Evolutionary conservation across 495 filamentous ascomycete genomes (phyloP), one percentile per base, ranked within the genome.

Genomic region (Xylaria longipes): DNA sequence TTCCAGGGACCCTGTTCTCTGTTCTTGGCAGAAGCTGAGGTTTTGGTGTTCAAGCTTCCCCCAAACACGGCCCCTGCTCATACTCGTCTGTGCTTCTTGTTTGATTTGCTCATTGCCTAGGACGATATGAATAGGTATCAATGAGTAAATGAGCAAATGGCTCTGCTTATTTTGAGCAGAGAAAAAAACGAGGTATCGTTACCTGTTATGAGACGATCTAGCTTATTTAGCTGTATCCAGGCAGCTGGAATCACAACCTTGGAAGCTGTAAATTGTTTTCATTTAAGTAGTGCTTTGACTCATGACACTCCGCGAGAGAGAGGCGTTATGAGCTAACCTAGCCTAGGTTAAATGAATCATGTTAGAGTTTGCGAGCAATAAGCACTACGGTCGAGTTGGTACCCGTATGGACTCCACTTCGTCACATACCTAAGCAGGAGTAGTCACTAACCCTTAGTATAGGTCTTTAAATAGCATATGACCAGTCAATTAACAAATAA

Each of bases 11-110:
- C 45, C 52, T 31, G 27, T 31, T 27, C 50, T 54, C 52, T 31
- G 27, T 31, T 27, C 50, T 54, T 54, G 50, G 50, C 50, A 29
- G 50, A 22, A 54, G 50, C 50, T 54, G 50, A 54, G 50, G 25
- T 29, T 54, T 56, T 56, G 22, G 27, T 56, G 20, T 54, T 54
- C 25, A 54, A 54, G 50, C 50, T 54, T 54, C 8, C 25, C 11
- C 52, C 27, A 56, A 31, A 56, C 50, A 29, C 11, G 25, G 50
- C 22, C 50, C 50, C 50, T 56, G 50, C 25, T 29, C 50, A 56
- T 56, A 9, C 50, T 56, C 50, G 50, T 56, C 27, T 12, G 25
- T 31, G 48, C 48, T 22, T 50, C 46, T 52, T 9, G 48, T 52
- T 52, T 52, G 52, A 50, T 50, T 25, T 25, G 20, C 5, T 46